Evolutionary conservation across 140 eudicot genomes (phyloP).

Genomic region (Stevia rebaudiana): DNA sequence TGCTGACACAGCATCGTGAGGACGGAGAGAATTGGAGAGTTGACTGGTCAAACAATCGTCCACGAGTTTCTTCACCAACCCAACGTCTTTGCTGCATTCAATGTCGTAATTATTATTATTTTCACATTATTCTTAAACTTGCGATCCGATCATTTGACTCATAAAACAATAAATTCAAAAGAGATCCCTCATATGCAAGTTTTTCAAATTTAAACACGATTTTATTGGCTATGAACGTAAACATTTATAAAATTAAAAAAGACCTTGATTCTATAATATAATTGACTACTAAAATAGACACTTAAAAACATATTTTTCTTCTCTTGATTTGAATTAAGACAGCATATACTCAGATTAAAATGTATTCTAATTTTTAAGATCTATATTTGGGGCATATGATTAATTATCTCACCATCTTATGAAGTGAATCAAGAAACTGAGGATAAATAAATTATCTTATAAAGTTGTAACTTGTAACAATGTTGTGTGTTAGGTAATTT

Average conservation of each 20-base stretch:
- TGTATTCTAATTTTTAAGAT: neutral
- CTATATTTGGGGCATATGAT: neutral
- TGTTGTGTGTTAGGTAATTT: no score
- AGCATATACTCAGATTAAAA: neutral
- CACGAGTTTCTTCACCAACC: constrained; percentile 80
- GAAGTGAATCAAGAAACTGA: neutral
- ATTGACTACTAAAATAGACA: neutral
- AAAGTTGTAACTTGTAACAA: no score
- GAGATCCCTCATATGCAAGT: neutral
- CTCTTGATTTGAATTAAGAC: neutral
- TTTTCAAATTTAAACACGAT: neutral
- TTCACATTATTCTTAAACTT: neutral
- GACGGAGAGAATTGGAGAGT: constrained; percentile 77
- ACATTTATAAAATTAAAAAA: neutral
- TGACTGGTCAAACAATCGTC: constrained; percentile 75
- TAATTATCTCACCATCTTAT: neutral
- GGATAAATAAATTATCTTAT: no score
- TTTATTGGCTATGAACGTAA: neutral
- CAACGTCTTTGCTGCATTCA: constrained; percentile 83
- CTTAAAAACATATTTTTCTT: neutral
- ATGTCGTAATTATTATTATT: constrained; percentile 6
- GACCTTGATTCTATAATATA: neutral
- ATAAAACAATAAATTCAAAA: neutral
- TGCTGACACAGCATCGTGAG: constrained; percentile 96
- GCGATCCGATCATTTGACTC: neutral